These are phyloP conservation scores for Grifola frondosa DNA, from an alignment of 1,284 basidiomycete genomes.

Conservation along the genomic window DNA sequence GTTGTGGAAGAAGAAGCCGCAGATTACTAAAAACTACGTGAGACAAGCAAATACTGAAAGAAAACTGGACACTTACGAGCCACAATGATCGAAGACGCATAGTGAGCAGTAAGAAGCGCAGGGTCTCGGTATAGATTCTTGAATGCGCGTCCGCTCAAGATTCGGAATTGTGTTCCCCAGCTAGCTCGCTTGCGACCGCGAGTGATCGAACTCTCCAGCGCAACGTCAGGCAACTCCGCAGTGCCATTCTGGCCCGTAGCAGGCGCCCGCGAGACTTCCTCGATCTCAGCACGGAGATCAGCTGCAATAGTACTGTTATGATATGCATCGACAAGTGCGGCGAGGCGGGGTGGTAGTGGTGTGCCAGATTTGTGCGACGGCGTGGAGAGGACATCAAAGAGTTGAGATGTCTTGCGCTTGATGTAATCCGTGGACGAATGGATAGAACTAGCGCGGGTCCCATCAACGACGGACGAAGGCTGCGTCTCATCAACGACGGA, in stretches of 20 bases:
- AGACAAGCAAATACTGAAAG: neutral
- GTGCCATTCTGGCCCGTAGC: constrained; percentile 29
- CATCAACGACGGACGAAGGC: too few species aligned
- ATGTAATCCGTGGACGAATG: constrained; percentile 54
- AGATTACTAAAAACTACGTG: constrained; percentile 54
- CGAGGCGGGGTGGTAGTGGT: constrained; percentile 65
- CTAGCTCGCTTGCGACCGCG: constrained; percentile 82
- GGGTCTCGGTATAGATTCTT: constrained; percentile 97
- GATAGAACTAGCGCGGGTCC: constrained; percentile 45
- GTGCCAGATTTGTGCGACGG: constrained; percentile 34
- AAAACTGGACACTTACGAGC: constrained; percentile 59
- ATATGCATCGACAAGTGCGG: constrained; percentile 74
- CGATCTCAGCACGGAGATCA: constrained; percentile 66
- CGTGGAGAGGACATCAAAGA: constrained; percentile 67
- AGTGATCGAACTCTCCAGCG: constrained; percentile 64
- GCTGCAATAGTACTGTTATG: constrained; percentile 66
- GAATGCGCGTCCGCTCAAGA: constrained; percentile 94
- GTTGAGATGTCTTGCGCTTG: constrained; percentile 73
- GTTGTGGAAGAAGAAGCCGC: constrained; percentile 80
- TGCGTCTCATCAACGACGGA: constrained; percentile 54
- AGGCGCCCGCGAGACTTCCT: constrained; percentile 28
- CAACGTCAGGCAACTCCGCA: constrained; percentile 60
- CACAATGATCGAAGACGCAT: constrained; percentile 79
- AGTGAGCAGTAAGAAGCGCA: constrained; percentile 88
- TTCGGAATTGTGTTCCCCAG: constrained; percentile 88